phyloP scores from a whole-genome alignment of 164 flowering plant species.

The Protea cynaroides region DNA sequence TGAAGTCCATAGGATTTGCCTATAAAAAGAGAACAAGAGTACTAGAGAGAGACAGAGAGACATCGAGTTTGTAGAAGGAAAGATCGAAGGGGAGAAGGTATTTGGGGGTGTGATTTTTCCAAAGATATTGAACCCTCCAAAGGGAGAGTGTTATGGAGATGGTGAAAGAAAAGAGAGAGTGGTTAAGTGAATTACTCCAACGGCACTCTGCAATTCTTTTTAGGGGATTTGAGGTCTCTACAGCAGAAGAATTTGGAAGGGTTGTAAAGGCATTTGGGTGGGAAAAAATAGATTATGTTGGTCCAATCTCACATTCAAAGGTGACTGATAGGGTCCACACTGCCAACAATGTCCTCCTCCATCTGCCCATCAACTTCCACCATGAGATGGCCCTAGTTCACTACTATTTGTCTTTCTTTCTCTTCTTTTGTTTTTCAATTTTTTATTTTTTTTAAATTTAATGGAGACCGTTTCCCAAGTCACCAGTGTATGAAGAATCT shows the following conservation, averaged over 20 bases:
- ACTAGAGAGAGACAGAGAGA: background rate
- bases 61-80: slow-evolving; percentile 10
- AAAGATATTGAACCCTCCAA: slow-evolving; percentile 9
- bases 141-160: slow-evolving; percentile 6
- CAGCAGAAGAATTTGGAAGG: slow-evolving; percentile 9
- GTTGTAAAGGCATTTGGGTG: slow-evolving; percentile 15
- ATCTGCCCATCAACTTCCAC: background rate
- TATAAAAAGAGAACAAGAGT: too few relatives aligned
- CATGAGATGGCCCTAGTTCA: slow-evolving; percentile 15
- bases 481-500: too few relatives aligned
- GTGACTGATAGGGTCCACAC: slow-evolving; percentile 10
- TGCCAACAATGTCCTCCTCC: slow-evolving; percentile 13
- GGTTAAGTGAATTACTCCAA: slow-evolving; percentile 7
- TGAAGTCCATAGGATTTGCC: too few relatives aligned
- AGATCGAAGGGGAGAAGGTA: slow-evolving; percentile 12
- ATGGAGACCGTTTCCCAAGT: too few relatives aligned
- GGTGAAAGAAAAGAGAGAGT: slow-evolving; percentile 7
- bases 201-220: slow-evolving; percentile 11
- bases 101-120: slow-evolving; percentile 13
- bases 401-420: background rate
- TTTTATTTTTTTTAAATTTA: too few relatives aligned
- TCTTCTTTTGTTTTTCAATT: background rate
- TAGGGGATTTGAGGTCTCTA: slow-evolving; percentile 8
- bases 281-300: slow-evolving; percentile 11
- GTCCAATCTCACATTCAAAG: slow-evolving; percentile 6